These are phyloP conservation scores for Monosporascus ibericus DNA, from an alignment of 2,329 filamentous ascomycete genomes.

Conservation along the genomic window DNA sequence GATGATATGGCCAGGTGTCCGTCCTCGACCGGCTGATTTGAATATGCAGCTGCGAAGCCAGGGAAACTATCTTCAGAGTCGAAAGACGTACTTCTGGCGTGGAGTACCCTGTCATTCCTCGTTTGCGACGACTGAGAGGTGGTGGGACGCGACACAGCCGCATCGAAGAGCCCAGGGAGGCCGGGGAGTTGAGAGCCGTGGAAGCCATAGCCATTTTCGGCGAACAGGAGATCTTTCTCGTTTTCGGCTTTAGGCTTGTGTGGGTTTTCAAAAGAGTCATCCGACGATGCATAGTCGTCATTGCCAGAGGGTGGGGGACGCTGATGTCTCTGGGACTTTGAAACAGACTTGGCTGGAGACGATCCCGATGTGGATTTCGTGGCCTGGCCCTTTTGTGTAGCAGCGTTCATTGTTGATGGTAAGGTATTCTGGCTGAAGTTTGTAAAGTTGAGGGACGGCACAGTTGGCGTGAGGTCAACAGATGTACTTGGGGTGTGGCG, in stretches of 20 bases:
- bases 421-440: constrained; percentile 8
- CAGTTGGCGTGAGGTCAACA: constrained; percentile 28
- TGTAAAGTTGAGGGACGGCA: constrained; percentile 9
- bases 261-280: constrained; percentile 14
- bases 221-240: constrained; percentile 22
- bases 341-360: constrained; percentile 3
- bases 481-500: constrained; percentile 40
- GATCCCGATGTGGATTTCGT: constrained; percentile 2
- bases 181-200: constrained; percentile 17
- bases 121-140: constrained; percentile 1
- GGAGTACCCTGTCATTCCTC: not conserved
- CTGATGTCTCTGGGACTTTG: constrained; percentile 1
- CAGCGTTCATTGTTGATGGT: not conserved
- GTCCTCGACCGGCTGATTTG: not conserved
- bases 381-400: constrained; percentile 5
- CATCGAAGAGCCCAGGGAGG: constrained; percentile 18
- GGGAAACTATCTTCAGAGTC: constrained; percentile 11
- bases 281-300: constrained; percentile 16
- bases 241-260: constrained; percentile 14
- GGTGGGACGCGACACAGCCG: constrained; percentile 1
- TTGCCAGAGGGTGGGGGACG: constrained; percentile 13
- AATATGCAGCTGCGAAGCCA: not conserved
- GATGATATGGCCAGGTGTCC: too few species aligned
- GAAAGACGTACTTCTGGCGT: not conserved
- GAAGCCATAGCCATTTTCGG: constrained; percentile 14